A percentile compares a stretch with the other conserved stretches of the same genome.
Conservation (phyloP, 257 asterid species). For the Orobanche coerulescens region DNA sequence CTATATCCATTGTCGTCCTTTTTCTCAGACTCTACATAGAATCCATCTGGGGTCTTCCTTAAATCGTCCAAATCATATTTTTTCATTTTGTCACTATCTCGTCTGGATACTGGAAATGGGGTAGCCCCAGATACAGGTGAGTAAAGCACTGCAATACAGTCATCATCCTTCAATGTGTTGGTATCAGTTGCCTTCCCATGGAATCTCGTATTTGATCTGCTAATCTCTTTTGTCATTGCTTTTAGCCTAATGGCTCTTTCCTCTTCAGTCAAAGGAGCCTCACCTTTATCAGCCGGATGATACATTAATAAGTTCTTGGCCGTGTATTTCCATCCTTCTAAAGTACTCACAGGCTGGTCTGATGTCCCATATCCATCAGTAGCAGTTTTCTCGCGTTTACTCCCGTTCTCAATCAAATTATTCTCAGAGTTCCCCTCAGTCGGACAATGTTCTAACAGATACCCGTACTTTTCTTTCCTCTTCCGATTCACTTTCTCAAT, state of each 20-base stretch:
- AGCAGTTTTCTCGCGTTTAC: constrained; percentile 40
- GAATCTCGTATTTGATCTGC: constrained; percentile 66
- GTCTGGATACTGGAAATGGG: constrained; percentile 45
- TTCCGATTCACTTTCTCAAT: constrained; percentile 68
- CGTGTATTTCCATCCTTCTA: constrained; percentile 83
- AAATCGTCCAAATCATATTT: constrained; percentile 89
- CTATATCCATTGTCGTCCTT: constrained; percentile 84
- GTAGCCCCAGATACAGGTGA: constrained; percentile 67
- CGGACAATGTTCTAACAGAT: constrained; percentile 53
- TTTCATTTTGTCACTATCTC: constrained; percentile 56
- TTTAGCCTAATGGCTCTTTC: constrained; percentile 69
- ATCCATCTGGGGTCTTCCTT: constrained; percentile 68
- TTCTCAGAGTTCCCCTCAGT: constrained; percentile 28
- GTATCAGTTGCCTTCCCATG: constrained; percentile 53
- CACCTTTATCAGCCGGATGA: constrained; percentile 89
- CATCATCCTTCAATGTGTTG: constrained; percentile 35
- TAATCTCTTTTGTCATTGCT: constrained; percentile 70
- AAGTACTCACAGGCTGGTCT: constrained; percentile 64
- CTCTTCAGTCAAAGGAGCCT: constrained; percentile 61
- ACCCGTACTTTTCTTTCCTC: constrained; percentile 68
- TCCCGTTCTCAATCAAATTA: constrained; percentile 46
- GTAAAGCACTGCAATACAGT: constrained; percentile 57
- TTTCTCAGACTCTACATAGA: constrained; percentile 64
- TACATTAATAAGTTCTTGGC: constrained; percentile 85
- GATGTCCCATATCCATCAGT: constrained; percentile 94